A percentile compares a stretch with the other conserved stretches of the same genome.
phyloP scores from a whole-genome alignment of 139 green algal genomes.

The Micractinium sp. region DNA sequence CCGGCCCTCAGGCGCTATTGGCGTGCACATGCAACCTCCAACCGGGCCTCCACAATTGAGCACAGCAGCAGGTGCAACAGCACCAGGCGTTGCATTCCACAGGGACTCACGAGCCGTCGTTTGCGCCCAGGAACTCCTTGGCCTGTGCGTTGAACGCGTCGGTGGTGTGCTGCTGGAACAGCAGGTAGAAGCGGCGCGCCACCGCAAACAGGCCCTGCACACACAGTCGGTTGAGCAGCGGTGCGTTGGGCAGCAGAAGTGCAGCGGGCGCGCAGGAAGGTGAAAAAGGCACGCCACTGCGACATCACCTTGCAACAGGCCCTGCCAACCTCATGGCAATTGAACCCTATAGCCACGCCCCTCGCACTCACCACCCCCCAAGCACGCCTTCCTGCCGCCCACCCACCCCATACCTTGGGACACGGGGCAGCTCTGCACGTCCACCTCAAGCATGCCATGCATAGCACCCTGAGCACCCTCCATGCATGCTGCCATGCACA shows the following conservation, averaged over 20 bases:
- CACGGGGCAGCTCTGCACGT: not conserved
- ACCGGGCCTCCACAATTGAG: too few relatives aligned
- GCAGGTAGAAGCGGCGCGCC: constrained; percentile 56
- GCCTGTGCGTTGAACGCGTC: constrained; percentile 21
- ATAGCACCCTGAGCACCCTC: not conserved
- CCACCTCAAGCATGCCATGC: not conserved
- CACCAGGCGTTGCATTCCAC: too few relatives aligned
- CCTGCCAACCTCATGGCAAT: too few relatives aligned
- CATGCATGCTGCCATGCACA: too few relatives aligned
- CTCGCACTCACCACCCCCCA: too few relatives aligned
- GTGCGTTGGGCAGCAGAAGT: not conserved
- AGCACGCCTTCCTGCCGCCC: too few relatives aligned
- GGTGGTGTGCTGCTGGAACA: constrained; percentile 80
- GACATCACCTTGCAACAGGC: too few relatives aligned
- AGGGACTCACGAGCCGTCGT: constrained; percentile 4
- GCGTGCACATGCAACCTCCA: too few relatives aligned
- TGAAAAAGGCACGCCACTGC: too few relatives aligned
- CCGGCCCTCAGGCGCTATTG: too few relatives aligned
- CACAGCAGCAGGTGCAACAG: too few relatives aligned
- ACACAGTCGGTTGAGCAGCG: not conserved
- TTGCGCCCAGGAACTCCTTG: constrained; percentile 24
- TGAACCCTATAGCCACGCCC: too few relatives aligned
- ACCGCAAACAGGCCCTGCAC: constrained; percentile 54
- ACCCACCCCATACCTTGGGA: not conserved
- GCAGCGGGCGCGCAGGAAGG: not conserved